Conservation (phyloP, 2,329 filamentous ascomycete species). For the Lizonia empirigonia region DNA sequence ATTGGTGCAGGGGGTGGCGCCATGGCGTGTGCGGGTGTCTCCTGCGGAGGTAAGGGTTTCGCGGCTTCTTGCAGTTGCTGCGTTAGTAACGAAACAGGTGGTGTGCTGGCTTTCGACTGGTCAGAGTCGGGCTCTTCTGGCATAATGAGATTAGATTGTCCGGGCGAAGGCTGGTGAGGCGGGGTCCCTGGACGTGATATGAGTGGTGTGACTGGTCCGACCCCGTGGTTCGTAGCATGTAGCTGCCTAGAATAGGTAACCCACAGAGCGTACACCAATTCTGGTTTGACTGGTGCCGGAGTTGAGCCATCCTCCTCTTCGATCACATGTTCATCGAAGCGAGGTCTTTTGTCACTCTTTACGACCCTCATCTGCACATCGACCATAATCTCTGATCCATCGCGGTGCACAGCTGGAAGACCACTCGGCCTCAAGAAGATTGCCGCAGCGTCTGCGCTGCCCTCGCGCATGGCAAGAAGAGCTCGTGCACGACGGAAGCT, state of each 20-base stretch:
- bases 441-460: conserved; percentile 73
- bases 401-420: conserved; percentile 82
- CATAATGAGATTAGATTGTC: conserved; percentile 61
- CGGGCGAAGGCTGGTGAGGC: conserved; percentile 77
- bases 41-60: conserved; percentile 50
- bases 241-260: conserved; percentile 94
- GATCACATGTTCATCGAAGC: conserved; percentile 65
- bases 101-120: conserved; percentile 41
- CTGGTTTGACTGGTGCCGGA: conserved; percentile 58
- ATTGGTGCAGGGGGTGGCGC: conserved; percentile 21
- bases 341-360: conserved; percentile 69
- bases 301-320: conserved; percentile 59
- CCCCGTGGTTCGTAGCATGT: conserved; percentile 71
- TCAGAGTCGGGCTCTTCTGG: conserved; percentile 45
- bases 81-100: conserved; percentile 55
- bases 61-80: conserved; percentile 58
- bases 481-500: conserved; percentile 90
- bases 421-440: conserved; percentile 85
- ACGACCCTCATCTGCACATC: conserved; percentile 97
- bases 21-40: conserved; percentile 16
- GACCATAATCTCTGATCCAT: conserved; percentile 89
- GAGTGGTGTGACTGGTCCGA: conserved; percentile 67
- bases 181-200: conserved; percentile 72
- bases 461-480: conserved; percentile 81
- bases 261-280: conserved; percentile 94